Conservation (phyloP, 805 yeast genomes). For the Candida lessepsii region DNA sequence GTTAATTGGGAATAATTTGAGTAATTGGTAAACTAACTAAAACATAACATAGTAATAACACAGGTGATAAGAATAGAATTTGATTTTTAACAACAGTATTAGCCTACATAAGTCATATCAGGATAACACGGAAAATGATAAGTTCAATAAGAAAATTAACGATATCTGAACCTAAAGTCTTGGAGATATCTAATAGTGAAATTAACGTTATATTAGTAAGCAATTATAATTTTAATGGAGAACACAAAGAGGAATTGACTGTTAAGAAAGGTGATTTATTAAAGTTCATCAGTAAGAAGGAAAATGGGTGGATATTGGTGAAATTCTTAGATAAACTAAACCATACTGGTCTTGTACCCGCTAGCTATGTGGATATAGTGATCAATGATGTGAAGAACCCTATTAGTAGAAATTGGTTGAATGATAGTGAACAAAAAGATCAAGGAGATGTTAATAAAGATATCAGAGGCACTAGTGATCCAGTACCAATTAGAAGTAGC, state of each 20-base stretch:
- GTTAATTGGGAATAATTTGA: background rate
- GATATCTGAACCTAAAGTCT: constrained; percentile 18
- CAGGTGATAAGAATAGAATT: too few relatives aligned
- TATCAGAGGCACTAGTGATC: constrained; percentile 18
- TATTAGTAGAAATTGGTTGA: constrained; percentile 36
- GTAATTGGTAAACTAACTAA: background rate
- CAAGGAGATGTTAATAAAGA: constrained; percentile 16
- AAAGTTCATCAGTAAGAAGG: constrained; percentile 46
- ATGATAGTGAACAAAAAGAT: constrained; percentile 5
- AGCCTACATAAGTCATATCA: too few relatives aligned
- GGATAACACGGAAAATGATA: background rate
- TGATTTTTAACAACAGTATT: too few relatives aligned
- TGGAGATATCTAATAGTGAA: constrained; percentile 5
- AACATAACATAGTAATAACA: too few relatives aligned
- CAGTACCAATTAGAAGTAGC: constrained; percentile 27
- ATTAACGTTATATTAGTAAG: constrained; percentile 44
- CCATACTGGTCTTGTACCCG: constrained; percentile 52
- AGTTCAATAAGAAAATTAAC: constrained; percentile 10
- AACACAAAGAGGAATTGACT: constrained; percentile 43
- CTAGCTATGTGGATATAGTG: constrained; percentile 48
- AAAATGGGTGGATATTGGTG: constrained; percentile 56
- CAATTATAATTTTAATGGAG: constrained; percentile 45
- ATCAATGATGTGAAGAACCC: constrained; percentile 39
- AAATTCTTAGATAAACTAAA: constrained; percentile 50
- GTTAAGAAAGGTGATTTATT: constrained; percentile 52